Conservation (phyloP, 2,329 filamentous ascomycete genomes). For the Colletotrichum sp. region DNA sequence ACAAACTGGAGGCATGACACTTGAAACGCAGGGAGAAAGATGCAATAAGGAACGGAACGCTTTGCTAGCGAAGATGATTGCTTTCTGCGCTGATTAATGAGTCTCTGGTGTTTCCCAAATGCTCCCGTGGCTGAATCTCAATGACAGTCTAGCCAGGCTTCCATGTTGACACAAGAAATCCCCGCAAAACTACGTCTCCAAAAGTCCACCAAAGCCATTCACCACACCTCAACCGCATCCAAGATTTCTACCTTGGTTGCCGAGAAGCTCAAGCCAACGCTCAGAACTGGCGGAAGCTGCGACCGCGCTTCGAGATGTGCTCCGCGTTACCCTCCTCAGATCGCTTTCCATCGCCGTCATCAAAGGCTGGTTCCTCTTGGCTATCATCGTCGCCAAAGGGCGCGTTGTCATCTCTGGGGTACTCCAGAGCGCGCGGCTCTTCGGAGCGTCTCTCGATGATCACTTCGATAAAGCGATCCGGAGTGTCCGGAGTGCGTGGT, state of each 20-base stretch:
- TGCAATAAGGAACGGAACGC: not conserved
- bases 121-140: not conserved
- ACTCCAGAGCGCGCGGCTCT: not conserved
- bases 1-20: rapidly evolving
- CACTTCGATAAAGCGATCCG: rapidly evolving
- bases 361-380: rapidly evolving
- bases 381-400: not conserved
- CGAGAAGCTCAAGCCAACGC: not conserved
- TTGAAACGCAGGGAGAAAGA: rapidly evolving
- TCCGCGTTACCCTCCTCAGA: not conserved
- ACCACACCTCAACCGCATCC: rapidly evolving
- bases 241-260: rapidly evolving
- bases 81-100: rapidly evolving
- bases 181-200: not conserved
- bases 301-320: not conserved
- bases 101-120: rapidly evolving
- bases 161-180: not conserved
- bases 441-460: not conserved
- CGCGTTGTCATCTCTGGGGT: not conserved
- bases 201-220: not conserved
- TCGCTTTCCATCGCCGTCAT: not conserved
- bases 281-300: not conserved
- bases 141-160: not conserved
- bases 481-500: not conserved
- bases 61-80: rapidly evolving